Percentiles rank a stretch among this genome's conserved stretches.
Evolutionary conservation across 139 green algal genomes (phyloP).

Genomic region (Closterium sp.): DNA sequence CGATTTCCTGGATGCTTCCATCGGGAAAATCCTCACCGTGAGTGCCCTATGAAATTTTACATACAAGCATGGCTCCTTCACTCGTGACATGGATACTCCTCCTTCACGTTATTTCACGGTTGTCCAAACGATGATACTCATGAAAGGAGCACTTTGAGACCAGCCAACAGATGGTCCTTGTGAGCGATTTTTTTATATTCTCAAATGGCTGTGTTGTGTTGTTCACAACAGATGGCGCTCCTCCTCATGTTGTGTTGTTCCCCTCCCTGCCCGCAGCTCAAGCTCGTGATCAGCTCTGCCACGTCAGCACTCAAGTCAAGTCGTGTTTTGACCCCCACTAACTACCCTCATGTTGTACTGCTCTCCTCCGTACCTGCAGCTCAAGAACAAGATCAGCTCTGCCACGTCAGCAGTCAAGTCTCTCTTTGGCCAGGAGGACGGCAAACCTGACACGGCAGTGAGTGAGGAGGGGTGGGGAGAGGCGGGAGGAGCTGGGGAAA

Average conservation of each 20-base stretch:
- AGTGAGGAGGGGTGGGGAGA: background rate
- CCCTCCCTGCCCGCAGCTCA: constrained; percentile 55
- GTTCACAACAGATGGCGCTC: too few relatives aligned
- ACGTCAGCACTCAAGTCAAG: constrained; percentile 71
- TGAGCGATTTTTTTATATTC: too few relatives aligned
- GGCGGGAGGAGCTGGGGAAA: background rate
- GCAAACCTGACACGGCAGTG: constrained; percentile 29
- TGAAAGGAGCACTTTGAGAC: too few relatives aligned
- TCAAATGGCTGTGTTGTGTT: too few relatives aligned
- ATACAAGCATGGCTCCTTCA: too few relatives aligned
- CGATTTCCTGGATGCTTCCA: constrained; percentile 89
- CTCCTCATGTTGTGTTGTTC: too few relatives aligned
- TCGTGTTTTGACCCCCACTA: background rate
- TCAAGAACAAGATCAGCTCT: constrained; percentile 78
- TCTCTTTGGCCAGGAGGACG: constrained; percentile 74
- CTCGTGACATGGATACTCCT: too few relatives aligned
- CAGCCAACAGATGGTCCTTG: too few relatives aligned
- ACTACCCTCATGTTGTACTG: too few relatives aligned
- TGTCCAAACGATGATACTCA: too few relatives aligned
- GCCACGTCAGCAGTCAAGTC: constrained; percentile 72
- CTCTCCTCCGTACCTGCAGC: constrained; percentile 17
- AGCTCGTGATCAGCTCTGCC: constrained; percentile 73
- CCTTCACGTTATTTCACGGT: too few relatives aligned
- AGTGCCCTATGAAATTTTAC: background rate
- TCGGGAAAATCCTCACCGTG: constrained; percentile 68